Evolutionary conservation across 1,284 basidiomycete genomes (phyloP), one percentile per base, ranked within the genome.

Genomic region (Fistulina hepatica): DNA sequence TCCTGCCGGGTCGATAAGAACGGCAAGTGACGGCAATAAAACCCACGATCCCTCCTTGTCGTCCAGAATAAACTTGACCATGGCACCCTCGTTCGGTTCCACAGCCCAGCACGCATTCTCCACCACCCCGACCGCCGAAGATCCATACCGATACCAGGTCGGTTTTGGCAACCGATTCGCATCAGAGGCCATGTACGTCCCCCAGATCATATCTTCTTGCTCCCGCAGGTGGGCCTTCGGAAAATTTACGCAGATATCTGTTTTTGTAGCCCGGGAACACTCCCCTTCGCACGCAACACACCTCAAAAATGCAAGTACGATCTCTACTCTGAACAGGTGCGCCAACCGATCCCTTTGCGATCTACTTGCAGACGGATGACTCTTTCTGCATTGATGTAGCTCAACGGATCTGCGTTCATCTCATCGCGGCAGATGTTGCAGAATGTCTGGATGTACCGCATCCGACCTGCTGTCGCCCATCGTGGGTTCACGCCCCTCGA

Each of bases 381-480:
- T 33, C n/a, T 26, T 13, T 17, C 21, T 5, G 23, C 35, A 26
- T 33, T 44, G 32, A 45, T 23, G 11, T 52, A 79, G 71, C 54
- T 77, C 50, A 77, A 71, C 16, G 76, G 73, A 6, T 64, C 73
- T 0, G 69, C 75, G 2, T 80, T 79, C 51, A 67, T 71, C 5
- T 65, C 71, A 3, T 71, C 75, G 8, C 59, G 76, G 10, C 58
- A 53, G 9, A 61, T 65, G 43, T 65, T 63, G 33, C 41, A 57
- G 24, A 53, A 55, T 41, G 51, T 55, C 64, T 67, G 44, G 21
- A 63, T 57, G 16, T 33, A 17, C n/a, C n/a, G n/a, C n/a, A 75
- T 76, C 46, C 69, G 73, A n/a, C 78, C 77, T 2, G 77, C 78
- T 5, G 79, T 81, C 15, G 72, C 75, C 1, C 79, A 82, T 52